Base-by-base conservation (phyloP, 345 rosid species). In the Sisymbrium altissimum region DNA sequence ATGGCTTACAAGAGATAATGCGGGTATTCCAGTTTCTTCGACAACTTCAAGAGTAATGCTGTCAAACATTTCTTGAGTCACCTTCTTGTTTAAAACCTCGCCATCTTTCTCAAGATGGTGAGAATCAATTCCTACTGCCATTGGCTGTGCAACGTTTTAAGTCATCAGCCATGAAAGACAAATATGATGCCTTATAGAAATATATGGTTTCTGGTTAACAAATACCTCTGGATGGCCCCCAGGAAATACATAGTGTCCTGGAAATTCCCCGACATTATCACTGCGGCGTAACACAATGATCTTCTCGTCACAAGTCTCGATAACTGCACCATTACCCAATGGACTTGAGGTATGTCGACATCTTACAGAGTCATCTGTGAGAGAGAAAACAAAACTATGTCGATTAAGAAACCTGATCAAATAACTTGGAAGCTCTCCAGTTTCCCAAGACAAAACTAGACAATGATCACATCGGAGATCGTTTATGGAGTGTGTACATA, bases 201-300 rank as follows among this genome's bases (percentile, higher is more conserved):
- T 49, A 25, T 18, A 19, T 8, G 1, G 3, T n/a, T n/a, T n/a
- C n/a, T n/a, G n/a, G 9, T 14, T 14, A 43, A 9, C 1, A 48
- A 10, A 44, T 74, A 88, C 98, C 97, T 91, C 96, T 36, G 97
- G 97, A 82, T 94, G 97, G 25, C 96, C 97, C 57, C 97, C 97
- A 11, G 97, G 97, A 41, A 91, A 91, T 50, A 91, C 98, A 54
- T 83, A 87, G 75, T 91, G 85, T 30, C 97, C 92, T 50, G 98
- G 95, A 83, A 91, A 94, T 67, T 94, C 98, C 46, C 96, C 97
- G 40, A 91, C 97, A 79, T 89, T 87, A 41, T 88, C 43, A 84
- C 98, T 94, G 81, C 97, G 87, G 74, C 81, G 82, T 74, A 91
- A 75, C 50, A 89, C 78, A 30, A 89, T 79, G 59, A 91, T 79